Base-by-base conservation (phyloP, 495 filamentous ascomycete genomes). In the Tricharina praecox region DNA sequence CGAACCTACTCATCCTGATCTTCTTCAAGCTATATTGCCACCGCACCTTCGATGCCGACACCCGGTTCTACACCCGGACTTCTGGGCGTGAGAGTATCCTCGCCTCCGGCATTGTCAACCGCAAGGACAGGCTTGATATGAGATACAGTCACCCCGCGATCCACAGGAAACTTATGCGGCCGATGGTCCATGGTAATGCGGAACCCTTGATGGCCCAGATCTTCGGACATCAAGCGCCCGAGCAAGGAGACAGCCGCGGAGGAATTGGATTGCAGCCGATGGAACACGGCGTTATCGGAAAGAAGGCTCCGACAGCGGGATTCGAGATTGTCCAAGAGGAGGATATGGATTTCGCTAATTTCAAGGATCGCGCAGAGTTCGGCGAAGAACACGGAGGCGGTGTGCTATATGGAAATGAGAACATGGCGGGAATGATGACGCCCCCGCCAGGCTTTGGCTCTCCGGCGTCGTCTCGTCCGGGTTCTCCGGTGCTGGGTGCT, bases 121-220 rank as follows among this genome's bases (percentile, higher is more conserved):
- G 62, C 38, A 75, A 69, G 34, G 85, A 92, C 46, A 78, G 81
- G 18, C 74, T 96, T 2, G 79, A 71, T 28, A 70, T 77, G 33
- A 76, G 84, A 33, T 97, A 93, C 63, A 86, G 86, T 3, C 83
- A 96, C 60, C 90, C 90, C 13, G 87, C 81, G 10, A 75, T 97
- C 16, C 93, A 83, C 66, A 81, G 80, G 54, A 78, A 80, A 5
- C 73, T 97, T 40, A 82, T 88, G 53, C 92, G 84, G 0, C 90
- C 90, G 0, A 97, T 97, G 90, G 88, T 97, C 9, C 81, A 90
- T 52, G 83, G 82, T 33, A 88, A 80, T 61, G 84, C 85, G 15
- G 78, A 85, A 49, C 82, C 85, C 42, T 70, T 84, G 28, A 72
- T 97, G 26, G 77, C 77, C 28, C 72, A 78, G 35, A 69, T 96